A percentile compares a stretch with the other conserved stretches of the same genome.
Evolutionary conservation across 2,329 filamentous ascomycete genomes (phyloP).

Genomic region (Aplosporella prunicola): DNA sequence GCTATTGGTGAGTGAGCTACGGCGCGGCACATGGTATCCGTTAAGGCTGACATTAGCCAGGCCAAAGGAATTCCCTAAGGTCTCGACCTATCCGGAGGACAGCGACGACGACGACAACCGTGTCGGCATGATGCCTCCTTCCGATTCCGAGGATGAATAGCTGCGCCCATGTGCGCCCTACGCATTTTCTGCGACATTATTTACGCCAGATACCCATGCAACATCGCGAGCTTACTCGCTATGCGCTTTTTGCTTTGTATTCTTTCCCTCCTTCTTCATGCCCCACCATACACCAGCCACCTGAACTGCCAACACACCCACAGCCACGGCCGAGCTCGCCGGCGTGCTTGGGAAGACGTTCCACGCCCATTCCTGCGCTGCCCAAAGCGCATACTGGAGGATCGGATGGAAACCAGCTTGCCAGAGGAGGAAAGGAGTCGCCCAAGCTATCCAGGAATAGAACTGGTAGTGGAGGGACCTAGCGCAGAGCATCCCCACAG

Average conservation of each 20-base stretch:
- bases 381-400: slow-evolving; percentile 61
- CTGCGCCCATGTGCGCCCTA: no score
- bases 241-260: slow-evolving; percentile 15
- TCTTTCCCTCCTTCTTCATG: slow-evolving; percentile 30
- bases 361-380: slow-evolving; percentile 83
- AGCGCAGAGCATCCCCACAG: slow-evolving; percentile 75
- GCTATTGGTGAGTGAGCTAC: slow-evolving; percentile 58
- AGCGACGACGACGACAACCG: slow-evolving; percentile 68
- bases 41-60: slow-evolving; percentile 37
- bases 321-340: slow-evolving; percentile 55
- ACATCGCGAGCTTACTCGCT: slow-evolving; percentile 25
- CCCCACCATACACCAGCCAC: slow-evolving; percentile 55
- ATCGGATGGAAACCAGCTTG: slow-evolving; percentile 59
- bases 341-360: slow-evolving; percentile 81
- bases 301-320: slow-evolving; percentile 59
- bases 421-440: slow-evolving; percentile 81
- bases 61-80: slow-evolving; percentile 70
- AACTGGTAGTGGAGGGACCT: slow-evolving; percentile 92
- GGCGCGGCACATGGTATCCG: slow-evolving; percentile 12
- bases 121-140: slow-evolving; percentile 76
- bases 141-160: slow-evolving; percentile 58
- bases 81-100: slow-evolving; percentile 48
- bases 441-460: slow-evolving; percentile 85
- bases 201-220: neutral
- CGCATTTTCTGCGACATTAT: neutral